These are phyloP conservation scores for Linnemannia hyalina DNA, from an alignment of 192 early-diverging fungal genomes.

Conservation along the genomic window DNA sequence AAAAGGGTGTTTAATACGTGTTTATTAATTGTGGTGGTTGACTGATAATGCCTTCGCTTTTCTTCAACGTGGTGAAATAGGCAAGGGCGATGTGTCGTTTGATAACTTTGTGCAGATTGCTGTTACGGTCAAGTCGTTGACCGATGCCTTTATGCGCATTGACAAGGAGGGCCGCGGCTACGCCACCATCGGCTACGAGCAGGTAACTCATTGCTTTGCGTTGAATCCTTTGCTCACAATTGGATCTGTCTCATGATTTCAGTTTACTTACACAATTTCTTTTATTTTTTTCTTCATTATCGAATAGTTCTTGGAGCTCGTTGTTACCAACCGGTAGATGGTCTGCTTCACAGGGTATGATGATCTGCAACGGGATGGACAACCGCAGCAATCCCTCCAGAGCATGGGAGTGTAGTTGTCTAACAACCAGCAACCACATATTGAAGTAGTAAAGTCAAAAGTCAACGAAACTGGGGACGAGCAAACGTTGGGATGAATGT, in stretches of 20 bases:
- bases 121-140: conserved; percentile 82
- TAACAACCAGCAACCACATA: no score
- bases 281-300: not conserved
- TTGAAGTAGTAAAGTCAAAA: no score
- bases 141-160: conserved; percentile 79
- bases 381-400: not conserved
- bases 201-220: conserved; percentile 47
- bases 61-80: conserved; percentile 23
- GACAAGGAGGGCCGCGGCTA: conserved; percentile 84
- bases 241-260: conserved; percentile 2
- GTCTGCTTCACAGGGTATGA: not conserved
- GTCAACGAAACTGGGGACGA: no score
- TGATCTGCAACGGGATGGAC: not conserved
- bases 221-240: conserved; percentile 64
- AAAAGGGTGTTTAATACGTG: no score
- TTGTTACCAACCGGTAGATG: conserved; percentile 65
- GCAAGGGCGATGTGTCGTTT: conserved; percentile 81
- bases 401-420: not conserved
- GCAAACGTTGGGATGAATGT: no score
- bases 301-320: conserved; percentile 64
- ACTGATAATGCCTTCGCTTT: no score
- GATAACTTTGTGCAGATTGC: conserved; percentile 84
- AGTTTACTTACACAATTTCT: not conserved
- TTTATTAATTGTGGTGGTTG: no score
- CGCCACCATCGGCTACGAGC: conserved; percentile 83